Evolutionary conservation across 2,329 filamentous ascomycete species (phyloP), one percentile per base, ranked within the genome.

Genomic region (Aaosphaeria pasadenensis): DNA sequence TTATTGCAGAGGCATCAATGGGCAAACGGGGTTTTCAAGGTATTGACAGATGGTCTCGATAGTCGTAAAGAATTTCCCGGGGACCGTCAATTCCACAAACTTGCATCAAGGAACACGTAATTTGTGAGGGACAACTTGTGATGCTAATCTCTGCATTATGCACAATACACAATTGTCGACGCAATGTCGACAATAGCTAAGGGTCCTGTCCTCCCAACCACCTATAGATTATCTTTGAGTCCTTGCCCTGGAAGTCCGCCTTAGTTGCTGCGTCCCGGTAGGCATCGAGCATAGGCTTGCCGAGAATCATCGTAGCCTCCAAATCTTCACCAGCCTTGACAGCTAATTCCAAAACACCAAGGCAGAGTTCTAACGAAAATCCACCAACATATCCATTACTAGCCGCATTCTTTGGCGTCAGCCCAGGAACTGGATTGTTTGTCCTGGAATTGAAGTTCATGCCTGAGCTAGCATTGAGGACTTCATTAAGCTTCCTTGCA

Each of bases 331-430:
- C 39, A 11, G 24, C 24, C 9, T 78, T 71, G 1, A 78, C 67
- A 0, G 77, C 79, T n/a, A 82, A 59, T 4, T 67, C 65, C 42
- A 82, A 74, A 54, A 82, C 79, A 60, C 81, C 81, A 51, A 68
- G 69, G 76, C 82, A 82, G 49, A 82, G 54, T 56, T 80, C 71
- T 5, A 81, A 73, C 24, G 76, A 73, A 56, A 83, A 82, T 0
- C 79, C 79, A 1, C 74, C 74, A 40, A 68, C 52, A 52, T 77
- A 78, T 1, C 70, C 73, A 11, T 73, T 71, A 6, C 61, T 70
- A 0, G 69, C 64, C 2, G 75, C 73, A 1, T 74, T 71, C 30
- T 74, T 66, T 0, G 69, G 65, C 41, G 59, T 66, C 3, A 78
- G 58, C 0, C 74, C 74, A 1, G 75, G 75, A 0, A 75, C 73